A percentile compares a stretch with the other conserved stretches of the same genome.
Evolutionary conservation across 768 basidiomycete species (phyloP).

Genomic region (Agrocybe praecox): DNA sequence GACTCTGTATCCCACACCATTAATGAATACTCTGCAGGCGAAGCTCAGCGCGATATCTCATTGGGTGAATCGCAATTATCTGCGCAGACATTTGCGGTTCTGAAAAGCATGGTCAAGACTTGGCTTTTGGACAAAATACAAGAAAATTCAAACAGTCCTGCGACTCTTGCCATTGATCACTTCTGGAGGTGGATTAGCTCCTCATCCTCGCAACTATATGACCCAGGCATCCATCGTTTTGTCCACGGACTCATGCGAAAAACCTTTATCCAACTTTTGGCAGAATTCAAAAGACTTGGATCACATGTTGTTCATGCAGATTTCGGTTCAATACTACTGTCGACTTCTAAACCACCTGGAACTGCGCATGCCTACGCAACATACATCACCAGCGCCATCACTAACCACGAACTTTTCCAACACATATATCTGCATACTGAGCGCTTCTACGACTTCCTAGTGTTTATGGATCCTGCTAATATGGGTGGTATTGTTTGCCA

Average conservation of each 20-base stretch:
- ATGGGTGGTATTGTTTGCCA: constrained; percentile 88
- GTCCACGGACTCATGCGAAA: constrained; percentile 96
- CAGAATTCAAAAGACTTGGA: constrained; percentile 94
- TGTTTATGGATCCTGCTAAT: constrained; percentile 97
- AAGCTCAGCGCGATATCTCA: constrained; percentile 69
- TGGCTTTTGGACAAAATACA: constrained; percentile 92
- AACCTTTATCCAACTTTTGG: constrained; percentile 94
- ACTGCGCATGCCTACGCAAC: constrained; percentile 95
- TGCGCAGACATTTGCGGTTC: constrained; percentile 78
- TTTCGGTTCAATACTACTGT: constrained; percentile 86
- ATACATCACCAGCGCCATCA: constrained; percentile 92
- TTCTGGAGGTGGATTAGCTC: constrained; percentile 99
- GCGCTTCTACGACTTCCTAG: constrained; percentile 89
- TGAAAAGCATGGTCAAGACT: constrained; percentile 85
- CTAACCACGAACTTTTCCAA: constrained; percentile 93
- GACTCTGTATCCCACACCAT: constrained; percentile 91
- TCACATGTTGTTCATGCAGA: constrained; percentile 94
- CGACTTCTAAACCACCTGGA: constrained; percentile 94
- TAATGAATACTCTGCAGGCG: constrained; percentile 82
- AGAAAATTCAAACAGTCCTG: constrained; percentile 63
- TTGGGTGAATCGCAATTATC: constrained; percentile 92
- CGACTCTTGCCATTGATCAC: constrained; percentile 80
- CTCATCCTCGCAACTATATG: constrained; percentile 82
- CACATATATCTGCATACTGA: constrained; percentile 87
- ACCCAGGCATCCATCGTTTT: constrained; percentile 91